Percentiles rank a stretch among this genome's conserved stretches.
These are phyloP conservation scores for Penicillium nordicum DNA, from an alignment of 2,329 filamentous ascomycete species.

Conservation along the genomic window DNA sequence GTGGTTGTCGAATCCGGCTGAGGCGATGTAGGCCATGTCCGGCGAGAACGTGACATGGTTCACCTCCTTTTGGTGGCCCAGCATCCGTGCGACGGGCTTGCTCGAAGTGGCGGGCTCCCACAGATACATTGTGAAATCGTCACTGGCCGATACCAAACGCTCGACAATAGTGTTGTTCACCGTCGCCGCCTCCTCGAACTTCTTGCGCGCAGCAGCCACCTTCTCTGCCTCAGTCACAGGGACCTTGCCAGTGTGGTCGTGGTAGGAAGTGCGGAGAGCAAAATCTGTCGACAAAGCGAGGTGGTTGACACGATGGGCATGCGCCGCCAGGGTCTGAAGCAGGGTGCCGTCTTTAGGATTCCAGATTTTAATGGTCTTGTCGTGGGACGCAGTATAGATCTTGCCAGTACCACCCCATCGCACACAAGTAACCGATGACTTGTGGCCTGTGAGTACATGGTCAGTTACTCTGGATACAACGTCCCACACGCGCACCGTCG, in stretches of 20 bases:
- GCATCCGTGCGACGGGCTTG: slow-evolving; percentile 81
- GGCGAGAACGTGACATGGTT: slow-evolving; percentile 95
- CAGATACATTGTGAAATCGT: slow-evolving; percentile 94
- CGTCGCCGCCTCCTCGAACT: slow-evolving; percentile 81
- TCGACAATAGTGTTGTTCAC: slow-evolving; percentile 75
- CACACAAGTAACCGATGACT: slow-evolving; percentile 82
- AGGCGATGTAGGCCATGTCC: slow-evolving; percentile 82
- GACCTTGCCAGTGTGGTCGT: slow-evolving; percentile 73
- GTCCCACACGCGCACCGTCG: slow-evolving; percentile 83
- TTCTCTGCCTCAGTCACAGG: slow-evolving; percentile 69
- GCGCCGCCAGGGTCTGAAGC: slow-evolving; percentile 72
- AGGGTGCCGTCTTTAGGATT: slow-evolving; percentile 74
- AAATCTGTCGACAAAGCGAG: slow-evolving; percentile 91
- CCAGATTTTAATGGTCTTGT: slow-evolving; percentile 92
- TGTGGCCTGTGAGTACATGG: slow-evolving; percentile 81
- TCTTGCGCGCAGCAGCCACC: slow-evolving; percentile 68
- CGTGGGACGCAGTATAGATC: slow-evolving; percentile 82
- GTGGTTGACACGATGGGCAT: slow-evolving; percentile 95
- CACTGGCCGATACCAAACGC: slow-evolving; percentile 81
- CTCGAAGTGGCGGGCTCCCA: slow-evolving; percentile 78
- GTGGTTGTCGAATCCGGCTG: slow-evolving; percentile 88
- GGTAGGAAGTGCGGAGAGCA: slow-evolving; percentile 77
- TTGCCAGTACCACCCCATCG: slow-evolving; percentile 88
- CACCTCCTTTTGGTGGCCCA: slow-evolving; percentile 95
- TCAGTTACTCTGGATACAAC: slow-evolving; percentile 74